phyloP scores from a whole-genome alignment of 441 rosid genomes.

The Hura crepitans region DNA sequence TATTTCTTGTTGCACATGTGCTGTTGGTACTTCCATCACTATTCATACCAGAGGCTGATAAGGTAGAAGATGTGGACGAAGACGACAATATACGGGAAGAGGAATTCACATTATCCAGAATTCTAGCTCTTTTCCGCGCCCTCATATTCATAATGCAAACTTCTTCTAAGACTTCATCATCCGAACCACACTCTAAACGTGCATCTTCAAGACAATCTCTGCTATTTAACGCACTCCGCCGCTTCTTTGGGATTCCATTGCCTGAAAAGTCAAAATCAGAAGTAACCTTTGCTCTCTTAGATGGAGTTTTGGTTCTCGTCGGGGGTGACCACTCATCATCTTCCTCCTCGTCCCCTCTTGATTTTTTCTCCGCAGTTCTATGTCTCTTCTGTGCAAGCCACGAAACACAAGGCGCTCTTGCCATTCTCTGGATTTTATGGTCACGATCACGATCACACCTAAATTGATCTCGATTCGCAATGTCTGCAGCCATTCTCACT shows the following conservation, averaged over 20 bases:
- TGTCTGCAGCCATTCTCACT: slow-evolving; percentile 38
- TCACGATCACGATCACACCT: slow-evolving; percentile 9
- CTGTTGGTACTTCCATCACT: slow-evolving; percentile 27
- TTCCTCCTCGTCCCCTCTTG: not conserved
- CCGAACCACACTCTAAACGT: slow-evolving; percentile 22
- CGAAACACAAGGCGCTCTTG: slow-evolving; percentile 6
- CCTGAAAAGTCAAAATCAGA: slow-evolving; percentile 11
- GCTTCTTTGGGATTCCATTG: slow-evolving; percentile 27
- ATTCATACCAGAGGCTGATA: slow-evolving; percentile 24
- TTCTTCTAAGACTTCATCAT: slow-evolving; percentile 25
- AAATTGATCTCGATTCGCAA: slow-evolving; percentile 28
- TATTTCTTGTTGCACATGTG: slow-evolving; percentile 18
- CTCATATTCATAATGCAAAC: slow-evolving; percentile 23
- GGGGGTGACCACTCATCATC: slow-evolving; percentile 3
- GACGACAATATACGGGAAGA: slow-evolving; percentile 21
- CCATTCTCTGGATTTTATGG: slow-evolving; percentile 13
- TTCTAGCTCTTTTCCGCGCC: slow-evolving; percentile 24
- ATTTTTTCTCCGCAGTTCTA: not conserved
- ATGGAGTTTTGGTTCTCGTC: slow-evolving; percentile 11
- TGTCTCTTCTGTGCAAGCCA: slow-evolving; percentile 23
- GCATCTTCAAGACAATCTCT: slow-evolving; percentile 14
- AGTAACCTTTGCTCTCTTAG: slow-evolving; percentile 21
- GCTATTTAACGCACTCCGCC: slow-evolving; percentile 15
- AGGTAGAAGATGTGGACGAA: slow-evolving; percentile 18
- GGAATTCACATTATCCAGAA: slow-evolving; percentile 4